Conservation (phyloP, 768 basidiomycete genomes). For the Exidia glandulosa region DNA sequence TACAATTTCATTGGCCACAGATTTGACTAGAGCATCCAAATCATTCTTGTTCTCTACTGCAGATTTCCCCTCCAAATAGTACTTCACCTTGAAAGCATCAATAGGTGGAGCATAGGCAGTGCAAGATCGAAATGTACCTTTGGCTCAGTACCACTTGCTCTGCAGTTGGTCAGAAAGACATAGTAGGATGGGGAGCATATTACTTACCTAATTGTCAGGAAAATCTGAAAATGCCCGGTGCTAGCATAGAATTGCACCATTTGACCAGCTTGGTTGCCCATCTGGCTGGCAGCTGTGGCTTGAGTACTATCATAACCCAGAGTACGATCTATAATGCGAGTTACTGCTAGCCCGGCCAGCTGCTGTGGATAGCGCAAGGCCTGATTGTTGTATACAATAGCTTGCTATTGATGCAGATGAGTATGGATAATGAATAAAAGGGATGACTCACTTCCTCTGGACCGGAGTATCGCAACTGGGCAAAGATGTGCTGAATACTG, state of each 20-base stretch:
- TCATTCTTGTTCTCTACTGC: too few relatives aligned
- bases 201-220: neutral
- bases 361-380: conserved; percentile 38
- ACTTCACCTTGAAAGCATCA: neutral
- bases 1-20: too few relatives aligned
- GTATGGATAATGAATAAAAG: conserved; percentile 1
- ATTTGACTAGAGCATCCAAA: too few relatives aligned
- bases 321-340: conserved; percentile 64
- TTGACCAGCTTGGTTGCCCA: neutral
- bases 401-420: conserved; percentile 1
- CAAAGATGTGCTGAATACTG: conserved; percentile 62
- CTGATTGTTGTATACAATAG: neutral
- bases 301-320: conserved; percentile 27
- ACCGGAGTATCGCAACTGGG: conserved; percentile 47
- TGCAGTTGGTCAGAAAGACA: neutral
- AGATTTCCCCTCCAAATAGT: neutral
- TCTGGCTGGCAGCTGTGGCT: neutral
- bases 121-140: neutral
- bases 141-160: neutral
- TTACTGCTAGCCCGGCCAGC: conserved; percentile 51
- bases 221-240: neutral
- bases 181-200: neutral
- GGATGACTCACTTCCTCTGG: conserved; percentile 19
- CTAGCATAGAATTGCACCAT: neutral
- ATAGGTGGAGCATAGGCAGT: neutral